Base-by-base conservation (phyloP, 2,329 filamentous ascomycete species). In the Didymella glomerata region DNA sequence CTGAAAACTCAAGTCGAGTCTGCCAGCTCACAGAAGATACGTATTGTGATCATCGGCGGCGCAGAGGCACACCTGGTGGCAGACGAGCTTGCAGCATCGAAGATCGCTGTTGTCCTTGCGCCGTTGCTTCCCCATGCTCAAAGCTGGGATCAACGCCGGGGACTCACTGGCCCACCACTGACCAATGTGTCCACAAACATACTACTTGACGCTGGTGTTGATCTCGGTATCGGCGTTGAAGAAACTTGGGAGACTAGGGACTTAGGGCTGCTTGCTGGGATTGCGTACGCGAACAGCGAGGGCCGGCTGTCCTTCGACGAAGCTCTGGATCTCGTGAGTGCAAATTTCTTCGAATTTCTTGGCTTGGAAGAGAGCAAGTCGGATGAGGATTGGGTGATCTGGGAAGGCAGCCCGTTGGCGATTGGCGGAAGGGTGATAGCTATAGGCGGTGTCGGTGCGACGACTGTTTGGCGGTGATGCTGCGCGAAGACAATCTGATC, bases 241-340 rank as follows among this genome's bases (percentile, higher is more conserved):
- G 86, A 89, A 69, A 85, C 88, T 65, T 90, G 85, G 86, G 69
- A 85, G 50, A 81, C 88, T 3, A 79, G 86, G 28, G 85, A 90
- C 61, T 66, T 90, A 61, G 83, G 81, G 0, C 76, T 90, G 54
- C 75, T 85, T 45, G 88, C 88, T 0, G 88, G 87, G 1, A 85
- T 85, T 36, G 87, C 83, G 22, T 82, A 81, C 57, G 80, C 79
- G 64, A 90, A 90, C 61, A 79, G 85, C 34, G 81, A 78, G 2
- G 87, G 86, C 0, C 77, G 79, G 50, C 71, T 90, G 27, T 79
- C 76, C 7, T 82, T 87, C 73, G 79, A 79, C 65, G 79, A 82
- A 44, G 87, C 88, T 0, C 64, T 90, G 49, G 83, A 81, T 30
- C 74, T 90, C 36, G 82, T 88, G 1, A 84, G 84, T 24, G 73